Evolutionary conservation across 257 asterid species (phyloP).

Genomic region (Solanum chilense): DNA sequence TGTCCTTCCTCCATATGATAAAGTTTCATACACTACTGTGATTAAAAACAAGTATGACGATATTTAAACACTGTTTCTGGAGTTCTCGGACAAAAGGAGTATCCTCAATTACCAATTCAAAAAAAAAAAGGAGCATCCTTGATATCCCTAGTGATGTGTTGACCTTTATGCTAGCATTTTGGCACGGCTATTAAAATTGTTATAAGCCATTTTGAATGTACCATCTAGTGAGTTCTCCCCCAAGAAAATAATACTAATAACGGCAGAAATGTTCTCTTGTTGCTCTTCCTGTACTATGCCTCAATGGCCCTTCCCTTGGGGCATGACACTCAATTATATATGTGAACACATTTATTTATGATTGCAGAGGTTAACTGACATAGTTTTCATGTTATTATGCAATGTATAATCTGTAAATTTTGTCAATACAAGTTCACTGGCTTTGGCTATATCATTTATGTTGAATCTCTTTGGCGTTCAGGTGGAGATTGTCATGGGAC

Average conservation of each 20-base stretch:
- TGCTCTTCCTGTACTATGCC: not conserved
- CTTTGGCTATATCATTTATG: not conserved
- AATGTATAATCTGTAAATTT: not conserved
- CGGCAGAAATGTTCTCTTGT: not conserved
- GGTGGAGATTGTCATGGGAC: constrained; percentile 23
- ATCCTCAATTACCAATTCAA: not conserved
- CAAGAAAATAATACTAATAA: not conserved
- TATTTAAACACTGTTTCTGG: not conserved
- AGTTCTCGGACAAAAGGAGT: not conserved
- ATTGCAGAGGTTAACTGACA: not conserved
- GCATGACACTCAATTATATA: not conserved
- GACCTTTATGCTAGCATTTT: not conserved
- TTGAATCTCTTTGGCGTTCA: not conserved
- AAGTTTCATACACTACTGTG: not conserved
- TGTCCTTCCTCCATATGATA: not conserved
- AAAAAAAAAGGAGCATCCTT: not conserved
- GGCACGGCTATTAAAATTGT: not conserved
- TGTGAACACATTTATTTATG: not conserved
- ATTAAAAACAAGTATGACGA: not conserved
- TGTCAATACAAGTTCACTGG: not conserved
- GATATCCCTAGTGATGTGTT: not conserved
- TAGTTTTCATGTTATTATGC: not conserved
- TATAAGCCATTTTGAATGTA: not conserved
- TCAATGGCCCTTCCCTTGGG: not conserved
- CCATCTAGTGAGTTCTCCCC: not conserved